Conservation (phyloP, 139 green algal genomes). For the Coccomyxa sp. region DNA sequence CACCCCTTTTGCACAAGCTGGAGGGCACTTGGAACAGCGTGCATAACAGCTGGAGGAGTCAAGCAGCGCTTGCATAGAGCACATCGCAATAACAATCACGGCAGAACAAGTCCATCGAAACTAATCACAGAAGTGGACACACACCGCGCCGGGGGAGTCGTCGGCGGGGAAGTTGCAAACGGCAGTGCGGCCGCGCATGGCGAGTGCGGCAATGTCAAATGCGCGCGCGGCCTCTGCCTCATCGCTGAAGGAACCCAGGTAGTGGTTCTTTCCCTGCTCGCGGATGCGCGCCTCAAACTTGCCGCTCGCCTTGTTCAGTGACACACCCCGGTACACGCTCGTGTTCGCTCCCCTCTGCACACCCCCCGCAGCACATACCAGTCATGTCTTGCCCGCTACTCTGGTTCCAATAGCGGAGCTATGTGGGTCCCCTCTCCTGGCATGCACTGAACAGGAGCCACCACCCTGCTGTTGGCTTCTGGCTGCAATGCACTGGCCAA, state of each 20-base stretch:
- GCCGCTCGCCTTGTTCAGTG: conserved; percentile 4
- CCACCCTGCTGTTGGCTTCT: too few species aligned
- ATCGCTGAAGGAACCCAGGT: conserved; percentile 50
- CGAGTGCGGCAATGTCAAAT: conserved; percentile 51
- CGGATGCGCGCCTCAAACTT: conserved; percentile 5
- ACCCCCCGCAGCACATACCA: not conserved
- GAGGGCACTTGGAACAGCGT: too few species aligned
- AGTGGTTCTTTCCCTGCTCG: conserved; percentile 12
- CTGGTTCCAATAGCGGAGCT: too few species aligned
- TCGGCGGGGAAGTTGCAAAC: conserved; percentile 7
- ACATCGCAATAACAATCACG: too few species aligned
- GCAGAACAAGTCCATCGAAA: too few species aligned
- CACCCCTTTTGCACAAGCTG: too few species aligned
- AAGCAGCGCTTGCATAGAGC: too few species aligned
- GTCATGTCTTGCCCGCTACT: not conserved
- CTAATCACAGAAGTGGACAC: too few species aligned
- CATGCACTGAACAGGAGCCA: too few species aligned
- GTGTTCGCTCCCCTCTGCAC: not conserved
- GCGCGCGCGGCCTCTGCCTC: conserved; percentile 54
- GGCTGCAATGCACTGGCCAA: too few species aligned
- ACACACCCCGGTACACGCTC: conserved; percentile 4
- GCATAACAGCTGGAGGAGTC: too few species aligned
- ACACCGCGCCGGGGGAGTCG: not conserved
- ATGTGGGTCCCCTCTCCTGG: too few species aligned
- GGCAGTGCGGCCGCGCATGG: conserved; percentile 26